phyloP scores from a whole-genome alignment of 1,139 yeast genomes.

The Ogataea hybrid region DNA sequence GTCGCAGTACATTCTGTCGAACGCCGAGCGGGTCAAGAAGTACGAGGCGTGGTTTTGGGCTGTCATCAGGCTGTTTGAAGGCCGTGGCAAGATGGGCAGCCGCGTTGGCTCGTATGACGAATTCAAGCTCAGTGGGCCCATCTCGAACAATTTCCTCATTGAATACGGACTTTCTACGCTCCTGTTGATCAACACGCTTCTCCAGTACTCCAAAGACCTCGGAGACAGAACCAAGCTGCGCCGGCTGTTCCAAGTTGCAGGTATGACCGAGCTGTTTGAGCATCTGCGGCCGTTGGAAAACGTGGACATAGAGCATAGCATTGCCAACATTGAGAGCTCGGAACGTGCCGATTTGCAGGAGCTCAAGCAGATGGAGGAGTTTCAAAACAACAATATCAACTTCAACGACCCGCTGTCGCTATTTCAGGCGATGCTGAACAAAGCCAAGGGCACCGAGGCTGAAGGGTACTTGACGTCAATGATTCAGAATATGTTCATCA shows the following conservation, averaged over 20 bases:
- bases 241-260: conserved; percentile 74
- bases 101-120: conserved; percentile 95
- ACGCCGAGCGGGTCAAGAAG: conserved; percentile 42
- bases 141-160: conserved; percentile 66
- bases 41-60: conserved; percentile 85
- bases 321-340: conserved; percentile 59
- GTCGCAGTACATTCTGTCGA: conserved; percentile 25
- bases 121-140: conserved; percentile 56
- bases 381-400: conserved; percentile 55
- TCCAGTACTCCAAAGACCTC: conserved; percentile 62
- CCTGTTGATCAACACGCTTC: conserved; percentile 70
- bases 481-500: conserved; percentile 76
- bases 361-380: conserved; percentile 55
- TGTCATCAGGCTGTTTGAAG: conserved; percentile 74
- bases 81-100: conserved; percentile 87
- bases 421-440: conserved; percentile 66
- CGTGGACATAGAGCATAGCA: conserved; percentile 64
- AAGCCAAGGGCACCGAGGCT: conserved; percentile 66
- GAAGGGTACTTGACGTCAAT: conserved; percentile 74
- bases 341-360: conserved; percentile 74
- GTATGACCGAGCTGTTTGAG: conserved; percentile 61
- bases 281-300: conserved; percentile 61
- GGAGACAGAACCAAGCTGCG: conserved; percentile 73
- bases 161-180: conserved; percentile 82
- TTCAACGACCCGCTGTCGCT: conserved; percentile 77